Conservation (phyloP, 441 rosid genomes). For the Theobroma grandiflorum region DNA sequence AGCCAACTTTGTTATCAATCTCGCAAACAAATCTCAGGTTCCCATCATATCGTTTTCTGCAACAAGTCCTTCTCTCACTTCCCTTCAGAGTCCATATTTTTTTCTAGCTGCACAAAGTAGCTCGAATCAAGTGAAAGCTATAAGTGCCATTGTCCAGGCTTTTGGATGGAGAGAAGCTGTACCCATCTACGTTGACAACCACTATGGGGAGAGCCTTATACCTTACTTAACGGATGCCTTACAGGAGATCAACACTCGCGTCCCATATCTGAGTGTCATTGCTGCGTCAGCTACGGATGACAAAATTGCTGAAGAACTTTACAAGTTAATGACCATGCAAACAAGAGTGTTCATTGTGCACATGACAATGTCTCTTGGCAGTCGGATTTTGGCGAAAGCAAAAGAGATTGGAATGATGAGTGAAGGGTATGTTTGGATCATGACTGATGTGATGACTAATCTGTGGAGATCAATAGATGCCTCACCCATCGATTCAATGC, state of each 20-base stretch:
- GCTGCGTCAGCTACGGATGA: constrained; percentile 43
- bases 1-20: constrained; percentile 51
- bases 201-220: constrained; percentile 52
- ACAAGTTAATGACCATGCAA: constrained; percentile 57
- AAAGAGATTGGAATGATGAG: constrained; percentile 63
- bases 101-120: constrained; percentile 49
- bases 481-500: constrained; percentile 40
- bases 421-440: constrained; percentile 67
- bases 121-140: constrained; percentile 53
- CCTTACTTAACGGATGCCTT: constrained; percentile 57
- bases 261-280: constrained; percentile 54
- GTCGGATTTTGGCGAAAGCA: constrained; percentile 51
- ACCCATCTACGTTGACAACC: constrained; percentile 54
- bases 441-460: constrained; percentile 51
- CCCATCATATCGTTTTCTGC: constrained; percentile 71
- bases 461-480: constrained; percentile 18
- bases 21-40: constrained; percentile 52
- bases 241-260: constrained; percentile 42
- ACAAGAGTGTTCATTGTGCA: constrained; percentile 75
- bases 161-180: constrained; percentile 69
- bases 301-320: constrained; percentile 55
- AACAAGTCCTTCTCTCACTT: constrained; percentile 53
- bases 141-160: constrained; percentile 47
- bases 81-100: constrained; percentile 53
- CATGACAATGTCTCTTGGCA: constrained; percentile 48